phyloP scores from a whole-genome alignment of 2,329 filamentous ascomycete species.

The Thelonectria discophora region DNA sequence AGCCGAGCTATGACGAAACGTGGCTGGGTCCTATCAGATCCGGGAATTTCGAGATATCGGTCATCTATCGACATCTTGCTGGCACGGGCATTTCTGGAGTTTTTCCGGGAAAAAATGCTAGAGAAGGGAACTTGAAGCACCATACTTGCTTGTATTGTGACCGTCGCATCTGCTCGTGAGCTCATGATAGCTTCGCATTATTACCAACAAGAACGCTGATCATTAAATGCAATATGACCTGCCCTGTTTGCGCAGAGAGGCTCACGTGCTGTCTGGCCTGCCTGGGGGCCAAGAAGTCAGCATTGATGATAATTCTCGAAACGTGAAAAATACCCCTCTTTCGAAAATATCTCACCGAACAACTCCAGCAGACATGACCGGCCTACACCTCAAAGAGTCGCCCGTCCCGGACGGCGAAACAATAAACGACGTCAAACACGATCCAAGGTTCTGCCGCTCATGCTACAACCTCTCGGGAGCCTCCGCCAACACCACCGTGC shows the following conservation, averaged over 20 bases:
- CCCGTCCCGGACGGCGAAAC: neutral
- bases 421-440: constrained; percentile 21
- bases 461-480: constrained; percentile 36
- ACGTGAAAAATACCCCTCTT: neutral
- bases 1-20: neutral
- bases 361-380: neutral
- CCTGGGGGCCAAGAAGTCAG: neutral
- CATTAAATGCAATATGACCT: neutral
- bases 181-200: too few species aligned
- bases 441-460: constrained; percentile 25
- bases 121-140: too few species aligned
- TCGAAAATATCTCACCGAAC: neutral
- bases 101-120: too few species aligned
- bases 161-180: too few species aligned
- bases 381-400: neutral
- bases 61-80: too few species aligned
- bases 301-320: neutral
- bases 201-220: too few species aligned
- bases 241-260: too few species aligned
- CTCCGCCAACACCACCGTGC: constrained; percentile 20
- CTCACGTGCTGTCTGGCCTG: neutral
- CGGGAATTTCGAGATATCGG: too few species aligned
- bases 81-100: too few species aligned
- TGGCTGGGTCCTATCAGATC: neutral
- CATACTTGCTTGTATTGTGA: too few species aligned